Conservation (phyloP, 306 rosid species). For the Nissolia schottii region DNA sequence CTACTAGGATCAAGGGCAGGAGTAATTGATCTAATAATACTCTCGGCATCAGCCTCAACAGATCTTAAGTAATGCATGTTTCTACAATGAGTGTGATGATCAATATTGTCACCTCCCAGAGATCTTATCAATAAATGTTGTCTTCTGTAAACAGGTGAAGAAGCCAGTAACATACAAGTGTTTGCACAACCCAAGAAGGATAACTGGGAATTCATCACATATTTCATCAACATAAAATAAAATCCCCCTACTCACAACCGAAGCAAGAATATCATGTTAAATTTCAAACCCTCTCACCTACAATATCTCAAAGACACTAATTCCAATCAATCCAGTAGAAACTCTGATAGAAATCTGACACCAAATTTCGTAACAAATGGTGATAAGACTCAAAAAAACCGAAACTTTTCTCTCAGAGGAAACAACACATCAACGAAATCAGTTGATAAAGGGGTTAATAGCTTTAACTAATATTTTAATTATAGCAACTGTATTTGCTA, state of each 20-base stretch:
- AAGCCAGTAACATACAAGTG: constrained; percentile 49
- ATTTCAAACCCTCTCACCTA: constrained; percentile 4
- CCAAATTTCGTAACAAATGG: background rate
- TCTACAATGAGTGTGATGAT: constrained; percentile 15
- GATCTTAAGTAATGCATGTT: constrained; percentile 40
- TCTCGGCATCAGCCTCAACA: constrained; percentile 66
- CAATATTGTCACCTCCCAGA: constrained; percentile 42
- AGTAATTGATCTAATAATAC: constrained; percentile 57
- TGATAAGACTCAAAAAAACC: background rate
- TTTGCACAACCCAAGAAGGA: constrained; percentile 35
- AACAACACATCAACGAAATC: background rate
- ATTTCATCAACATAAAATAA: constrained; percentile 41
- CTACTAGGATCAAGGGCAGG: constrained; percentile 61
- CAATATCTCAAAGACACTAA: background rate
- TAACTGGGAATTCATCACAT: constrained; percentile 45
- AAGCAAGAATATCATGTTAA: background rate
- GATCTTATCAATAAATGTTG: constrained; percentile 65
- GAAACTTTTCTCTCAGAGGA: background rate
- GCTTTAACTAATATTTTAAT: too few species aligned
- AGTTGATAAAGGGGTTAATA: background rate
- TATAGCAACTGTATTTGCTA: too few species aligned
- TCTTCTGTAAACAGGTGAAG: constrained; percentile 65
- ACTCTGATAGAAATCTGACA: background rate
- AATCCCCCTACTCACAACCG: constrained; percentile 35
- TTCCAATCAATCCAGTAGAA: background rate